Evolutionary conservation across 371 early-diverging fungal genomes (phyloP), one percentile per base, ranked within the genome.

Genomic region (Zancudomyces culisetae): DNA sequence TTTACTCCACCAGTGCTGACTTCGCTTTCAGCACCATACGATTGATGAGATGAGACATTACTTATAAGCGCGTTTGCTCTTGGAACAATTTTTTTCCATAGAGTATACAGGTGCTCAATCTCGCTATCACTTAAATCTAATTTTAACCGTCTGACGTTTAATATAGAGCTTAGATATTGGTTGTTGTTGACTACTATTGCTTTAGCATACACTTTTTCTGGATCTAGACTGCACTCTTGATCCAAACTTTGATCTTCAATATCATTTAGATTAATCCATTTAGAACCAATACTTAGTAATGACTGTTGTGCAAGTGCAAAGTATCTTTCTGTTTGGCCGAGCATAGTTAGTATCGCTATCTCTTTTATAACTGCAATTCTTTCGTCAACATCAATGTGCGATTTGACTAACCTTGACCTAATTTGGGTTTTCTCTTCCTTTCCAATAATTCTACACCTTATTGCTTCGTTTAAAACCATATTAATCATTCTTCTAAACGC

Each of bases 201-300:
- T 57, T 65, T 66, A 51, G 60, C 58, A 42, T 66, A 60, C 27
- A 66, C 60, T 58, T 59, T 57, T 42, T 63, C 59, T 18, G 60
- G 63, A 19, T 68, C 63, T 41, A 68, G 54, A 30, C 63, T 68
- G 61, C 64, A 63, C 53, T 66, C 66, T 47, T 57, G 60, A 43
- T 65, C 60, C 19, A 22, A 28, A 3, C 19, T 20, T 43, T 43
- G 43, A 10, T 49, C 30, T 18, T 27, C 28, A 29, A 8, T 27
- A 4, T 28, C 19, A 15, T 15, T 35, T 35, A 10, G 35, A 15
- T 15, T 35, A 35, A 35, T 15, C 50, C 50, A 49, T 3, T 49
- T 40, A 30, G 23, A 43, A 35, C 66, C 68, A 19, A 63, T 43
- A 2, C 53, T 54, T 18, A 39, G 27, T 18, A 68, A 49, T 12